Base-by-base conservation (phyloP, 805 yeast genomes). In the Metschnikowia anglica region DNA sequence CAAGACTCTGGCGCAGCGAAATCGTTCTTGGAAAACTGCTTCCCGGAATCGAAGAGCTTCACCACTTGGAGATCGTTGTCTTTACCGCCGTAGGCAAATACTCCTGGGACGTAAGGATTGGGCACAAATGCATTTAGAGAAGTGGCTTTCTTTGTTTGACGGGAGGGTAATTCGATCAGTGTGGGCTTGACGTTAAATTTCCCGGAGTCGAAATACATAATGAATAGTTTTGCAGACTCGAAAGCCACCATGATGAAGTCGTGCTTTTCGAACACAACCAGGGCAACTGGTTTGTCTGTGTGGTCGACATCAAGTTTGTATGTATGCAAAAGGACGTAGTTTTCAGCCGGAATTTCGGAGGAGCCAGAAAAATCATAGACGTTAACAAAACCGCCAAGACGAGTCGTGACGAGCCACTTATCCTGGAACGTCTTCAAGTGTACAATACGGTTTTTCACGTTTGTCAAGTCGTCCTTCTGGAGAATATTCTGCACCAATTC, bases 11-110 rank as follows among this genome's bases (percentile, higher is more conserved):
- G 26, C 25, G 13, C 24, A 17, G 62, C 56, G 47, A 63, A 53
- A 27, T 48, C 47, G 3, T 27, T 42, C 20, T 34, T 39, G 9
- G 43, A 31, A 29, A 53, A 46, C 18, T 15, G 25, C 34, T 61
- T 54, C 3, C 52, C 47, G 11, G 55, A 27, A 1, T 59, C 59
- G 37, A 63, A 66, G 17, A 79, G 47, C 32, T 66, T 51, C 35
- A 76, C 60, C 16, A 83, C 63, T 39, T 76, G 77, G 4, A 86
- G 65, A 59, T 87, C 90, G 46, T 80, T 80, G 53, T 89, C 95
- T 56, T 87, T 79, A 21, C 98, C 99, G 26, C 97, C 97, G 55
- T 70, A 78, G 1, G 93, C 96, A 62, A 85, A 79, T 2, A 81
- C 60, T 17, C 78, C 76, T 6, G 61, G 59, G 16, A 68, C 72